Evolutionary conservation across 257 asterid genomes (phyloP).

Genomic region (Verbascum thapsus): DNA sequence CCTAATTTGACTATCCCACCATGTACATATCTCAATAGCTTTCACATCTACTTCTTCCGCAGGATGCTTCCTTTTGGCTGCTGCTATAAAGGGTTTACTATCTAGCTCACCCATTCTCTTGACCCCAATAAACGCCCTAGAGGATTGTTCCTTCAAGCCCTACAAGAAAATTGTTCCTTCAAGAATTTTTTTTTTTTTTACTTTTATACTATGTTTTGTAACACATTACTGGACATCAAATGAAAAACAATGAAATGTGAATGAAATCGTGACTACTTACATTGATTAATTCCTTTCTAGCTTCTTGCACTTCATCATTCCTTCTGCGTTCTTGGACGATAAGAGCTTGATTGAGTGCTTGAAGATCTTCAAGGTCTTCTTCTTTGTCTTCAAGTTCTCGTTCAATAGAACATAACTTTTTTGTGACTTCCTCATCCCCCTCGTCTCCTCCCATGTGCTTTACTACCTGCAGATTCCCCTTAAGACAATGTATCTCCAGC

Average conservation of each 20-base stretch:
- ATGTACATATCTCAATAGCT: constrained; percentile 51
- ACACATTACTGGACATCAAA: constrained; percentile 11
- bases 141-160: constrained; percentile 41
- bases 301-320: constrained; percentile 81
- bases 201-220: too few species aligned
- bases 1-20: constrained; percentile 68
- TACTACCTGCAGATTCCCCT: constrained; percentile 52
- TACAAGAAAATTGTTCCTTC: constrained; percentile 23
- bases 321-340: constrained; percentile 62
- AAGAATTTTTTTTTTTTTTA: too few species aligned
- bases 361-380: constrained; percentile 56
- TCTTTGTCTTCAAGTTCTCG: constrained; percentile 63
- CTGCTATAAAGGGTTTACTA: constrained; percentile 54
- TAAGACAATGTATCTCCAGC: constrained; percentile 55
- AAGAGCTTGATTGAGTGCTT: constrained; percentile 57
- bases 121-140: constrained; percentile 50
- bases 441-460: constrained; percentile 55
- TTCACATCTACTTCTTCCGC: constrained; percentile 44
- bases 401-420: constrained; percentile 43
- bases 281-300: constrained; percentile 67
- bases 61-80: constrained; percentile 52
- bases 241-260: constrained; percentile 2
- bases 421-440: constrained; percentile 52
- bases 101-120: constrained; percentile 76
- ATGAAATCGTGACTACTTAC: constrained; percentile 44